These are phyloP conservation scores for Neospermospora avenae DNA, from an alignment of 2,329 filamentous ascomycete genomes.

Conservation along the genomic window DNA sequence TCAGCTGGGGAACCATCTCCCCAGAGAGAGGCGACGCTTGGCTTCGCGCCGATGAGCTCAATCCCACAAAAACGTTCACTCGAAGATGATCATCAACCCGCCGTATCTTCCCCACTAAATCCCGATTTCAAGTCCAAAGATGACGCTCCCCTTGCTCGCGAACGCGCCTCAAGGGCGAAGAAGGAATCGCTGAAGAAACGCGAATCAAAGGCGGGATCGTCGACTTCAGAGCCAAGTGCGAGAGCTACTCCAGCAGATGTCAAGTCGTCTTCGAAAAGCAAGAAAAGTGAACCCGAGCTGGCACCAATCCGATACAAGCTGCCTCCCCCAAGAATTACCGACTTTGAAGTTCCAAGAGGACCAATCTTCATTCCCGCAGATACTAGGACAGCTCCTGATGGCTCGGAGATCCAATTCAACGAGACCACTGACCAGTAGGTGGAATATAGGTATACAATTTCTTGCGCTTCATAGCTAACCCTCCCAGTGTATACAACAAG, in stretches of 20 bases:
- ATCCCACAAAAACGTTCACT: conserved; percentile 63
- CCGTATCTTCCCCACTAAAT: conserved; percentile 72
- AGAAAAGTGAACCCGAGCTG: conserved; percentile 41
- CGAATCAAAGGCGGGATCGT: conserved; percentile 52
- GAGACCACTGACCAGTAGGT: conserved; percentile 64
- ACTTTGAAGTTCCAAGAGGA: conserved; percentile 58
- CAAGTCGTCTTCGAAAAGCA: conserved; percentile 38
- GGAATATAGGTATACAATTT: too few species aligned
- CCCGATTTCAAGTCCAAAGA: conserved; percentile 53
- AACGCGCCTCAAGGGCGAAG: conserved; percentile 48
- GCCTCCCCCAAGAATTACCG: conserved; percentile 57
- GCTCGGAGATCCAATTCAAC: conserved; percentile 53
- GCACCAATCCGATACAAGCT: conserved; percentile 59
- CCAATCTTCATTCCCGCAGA: conserved; percentile 57
- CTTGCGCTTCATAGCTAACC: conserved; percentile 15
- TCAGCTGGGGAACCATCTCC: conserved; percentile 14
- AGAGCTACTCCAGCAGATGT: conserved; percentile 59
- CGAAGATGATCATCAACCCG: conserved; percentile 67
- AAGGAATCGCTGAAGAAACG: conserved; percentile 68
- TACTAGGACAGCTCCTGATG: conserved; percentile 47
- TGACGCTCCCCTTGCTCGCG: conserved; percentile 30
- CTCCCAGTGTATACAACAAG: conserved; percentile 56
- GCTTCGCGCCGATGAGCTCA: conserved; percentile 38
- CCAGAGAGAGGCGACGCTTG: conserved; percentile 40
- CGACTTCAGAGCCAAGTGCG: conserved; percentile 45